phyloP scores from a whole-genome alignment of 768 basidiomycete genomes.

The Boletus sp. region DNA sequence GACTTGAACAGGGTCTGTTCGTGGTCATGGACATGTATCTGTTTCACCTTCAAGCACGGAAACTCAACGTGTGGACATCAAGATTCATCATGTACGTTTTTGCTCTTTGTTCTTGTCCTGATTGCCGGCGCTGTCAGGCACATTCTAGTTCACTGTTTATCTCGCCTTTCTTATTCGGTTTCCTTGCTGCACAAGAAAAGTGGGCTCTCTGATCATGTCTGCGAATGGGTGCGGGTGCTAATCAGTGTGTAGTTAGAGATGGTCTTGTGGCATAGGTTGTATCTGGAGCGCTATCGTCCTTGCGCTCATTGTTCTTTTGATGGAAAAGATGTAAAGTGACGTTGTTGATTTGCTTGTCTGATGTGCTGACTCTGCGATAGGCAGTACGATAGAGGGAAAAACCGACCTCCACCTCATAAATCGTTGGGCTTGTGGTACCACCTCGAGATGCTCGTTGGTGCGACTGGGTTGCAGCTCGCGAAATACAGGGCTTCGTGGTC shows the following conservation, averaged over 20 bases:
- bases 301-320: constrained; percentile 41
- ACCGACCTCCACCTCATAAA: constrained; percentile 28
- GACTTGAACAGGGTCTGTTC: constrained; percentile 38
- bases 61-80: constrained; percentile 53
- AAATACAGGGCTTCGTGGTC: constrained; percentile 41
- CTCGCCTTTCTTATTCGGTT: constrained; percentile 32
- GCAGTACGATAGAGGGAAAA: constrained; percentile 47
- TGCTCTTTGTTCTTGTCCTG: constrained; percentile 31
- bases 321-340: constrained; percentile 47
- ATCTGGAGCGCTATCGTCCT: constrained; percentile 49
- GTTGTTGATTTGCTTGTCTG: neutral
- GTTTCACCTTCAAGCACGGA: constrained; percentile 52
- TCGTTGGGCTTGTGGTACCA: constrained; percentile 37
- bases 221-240: neutral
- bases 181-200: constrained; percentile 27
- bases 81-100: constrained; percentile 54
- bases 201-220: constrained; percentile 3
- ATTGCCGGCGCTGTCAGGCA: constrained; percentile 20
- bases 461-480: constrained; percentile 46
- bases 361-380: constrained; percentile 16
- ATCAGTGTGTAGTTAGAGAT: constrained; percentile 38
- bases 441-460: constrained; percentile 47
- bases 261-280: constrained; percentile 54
- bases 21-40: constrained; percentile 51
- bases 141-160: constrained; percentile 30